phyloP scores from a whole-genome alignment of 2,329 filamentous ascomycete species.

The Ophiognomonia clavigignenti-juglandacearum region DNA sequence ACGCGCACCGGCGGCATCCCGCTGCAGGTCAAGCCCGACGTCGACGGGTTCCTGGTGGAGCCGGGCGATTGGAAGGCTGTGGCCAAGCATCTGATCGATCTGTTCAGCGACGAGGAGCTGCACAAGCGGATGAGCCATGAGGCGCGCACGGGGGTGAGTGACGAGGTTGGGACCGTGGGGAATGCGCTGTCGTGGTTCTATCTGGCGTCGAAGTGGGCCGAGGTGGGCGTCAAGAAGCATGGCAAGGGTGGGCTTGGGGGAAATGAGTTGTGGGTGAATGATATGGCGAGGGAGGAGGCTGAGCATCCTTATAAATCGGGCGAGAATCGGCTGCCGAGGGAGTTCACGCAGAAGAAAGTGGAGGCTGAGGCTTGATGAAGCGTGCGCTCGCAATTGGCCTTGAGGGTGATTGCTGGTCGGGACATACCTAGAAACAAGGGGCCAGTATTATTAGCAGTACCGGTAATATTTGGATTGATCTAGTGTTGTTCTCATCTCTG shows the following conservation, averaged over 20 bases:
- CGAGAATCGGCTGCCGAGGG: slow-evolving; percentile 57
- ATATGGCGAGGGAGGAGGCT: slow-evolving; percentile 65
- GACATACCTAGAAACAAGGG: no score
- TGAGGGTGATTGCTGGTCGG: neutral
- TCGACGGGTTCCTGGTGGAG: slow-evolving; percentile 70
- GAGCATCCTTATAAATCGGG: slow-evolving; percentile 50
- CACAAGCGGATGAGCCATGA: slow-evolving; percentile 63
- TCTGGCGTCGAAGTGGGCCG: slow-evolving; percentile 62
- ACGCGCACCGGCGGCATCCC: slow-evolving; percentile 75
- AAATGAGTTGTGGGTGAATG: slow-evolving; percentile 65
- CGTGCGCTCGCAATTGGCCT: neutral
- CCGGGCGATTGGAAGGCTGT: slow-evolving; percentile 66
- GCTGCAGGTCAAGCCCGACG: slow-evolving; percentile 66
- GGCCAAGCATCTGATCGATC: slow-evolving; percentile 58
- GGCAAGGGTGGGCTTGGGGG: slow-evolving; percentile 45
- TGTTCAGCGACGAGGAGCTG: slow-evolving; percentile 61
- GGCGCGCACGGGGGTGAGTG: slow-evolving; percentile 63
- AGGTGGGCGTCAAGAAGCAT: slow-evolving; percentile 41
- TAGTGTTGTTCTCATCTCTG: no score
- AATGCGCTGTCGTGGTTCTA: slow-evolving; percentile 76
- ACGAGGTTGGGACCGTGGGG: slow-evolving; percentile 77
- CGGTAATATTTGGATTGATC: no score
- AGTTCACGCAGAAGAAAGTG: slow-evolving; percentile 31
- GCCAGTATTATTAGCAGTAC: no score
- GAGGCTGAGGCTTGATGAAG: neutral